phyloP scores from a whole-genome alignment of 805 yeast genomes.

The Pichia exigua region DNA sequence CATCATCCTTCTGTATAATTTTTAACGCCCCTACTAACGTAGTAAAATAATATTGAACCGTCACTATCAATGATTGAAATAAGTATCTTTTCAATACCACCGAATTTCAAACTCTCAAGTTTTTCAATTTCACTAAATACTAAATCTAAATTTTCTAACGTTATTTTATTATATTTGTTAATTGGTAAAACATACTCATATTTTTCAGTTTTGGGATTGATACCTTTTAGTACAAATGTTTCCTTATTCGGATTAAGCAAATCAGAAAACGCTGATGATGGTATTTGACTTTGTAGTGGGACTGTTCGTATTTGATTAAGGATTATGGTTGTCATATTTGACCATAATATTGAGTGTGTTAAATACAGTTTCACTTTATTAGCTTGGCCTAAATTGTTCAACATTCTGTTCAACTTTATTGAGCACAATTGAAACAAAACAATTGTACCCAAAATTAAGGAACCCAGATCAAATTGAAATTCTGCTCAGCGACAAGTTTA shows the following conservation, averaged over 20 bases:
- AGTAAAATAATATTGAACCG: constrained; percentile 65
- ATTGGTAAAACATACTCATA: constrained; percentile 32
- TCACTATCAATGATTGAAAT: constrained; percentile 55
- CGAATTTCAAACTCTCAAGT: constrained; percentile 13
- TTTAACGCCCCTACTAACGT: constrained; percentile 55
- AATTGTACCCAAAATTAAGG: not conserved
- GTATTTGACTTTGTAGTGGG: not conserved
- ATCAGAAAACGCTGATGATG: not conserved
- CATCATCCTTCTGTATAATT: constrained; percentile 13
- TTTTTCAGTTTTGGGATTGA: constrained; percentile 5
- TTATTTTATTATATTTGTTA: constrained; percentile 22
- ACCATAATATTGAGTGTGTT: constrained; percentile 40
- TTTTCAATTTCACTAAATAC: constrained; percentile 31
- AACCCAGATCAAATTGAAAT: not conserved
- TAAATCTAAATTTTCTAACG: constrained; percentile 31
- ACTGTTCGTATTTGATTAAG: not conserved
- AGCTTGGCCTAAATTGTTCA: constrained; percentile 15
- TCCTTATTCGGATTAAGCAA: not conserved
- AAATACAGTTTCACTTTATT: constrained; percentile 35
- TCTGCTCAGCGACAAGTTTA: not conserved
- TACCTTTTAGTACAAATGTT: constrained; percentile 6
- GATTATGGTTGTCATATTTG: constrained; percentile 11
- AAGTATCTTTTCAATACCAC: constrained; percentile 36
- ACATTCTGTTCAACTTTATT: not conserved
- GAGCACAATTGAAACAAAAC: not conserved